Conservation (phyloP, 768 basidiomycete species). For the Phaffia australis region DNA sequence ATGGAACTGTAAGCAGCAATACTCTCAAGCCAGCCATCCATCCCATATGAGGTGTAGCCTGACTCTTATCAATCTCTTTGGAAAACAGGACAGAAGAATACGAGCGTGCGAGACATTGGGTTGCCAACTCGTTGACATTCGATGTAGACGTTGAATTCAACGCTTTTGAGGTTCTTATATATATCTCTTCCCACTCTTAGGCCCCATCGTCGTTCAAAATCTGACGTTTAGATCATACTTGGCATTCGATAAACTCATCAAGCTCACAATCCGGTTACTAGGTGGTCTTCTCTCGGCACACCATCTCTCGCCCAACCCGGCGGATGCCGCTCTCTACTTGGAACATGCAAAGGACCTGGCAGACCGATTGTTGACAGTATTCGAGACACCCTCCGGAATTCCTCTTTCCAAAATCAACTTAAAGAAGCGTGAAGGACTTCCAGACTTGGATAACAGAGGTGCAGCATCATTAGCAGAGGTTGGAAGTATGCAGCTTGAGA, state of each 20-base stretch:
- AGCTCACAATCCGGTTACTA: slow-evolving; percentile 81
- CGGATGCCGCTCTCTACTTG: slow-evolving; percentile 56
- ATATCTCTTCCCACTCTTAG: background rate
- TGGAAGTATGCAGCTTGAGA: slow-evolving; percentile 65
- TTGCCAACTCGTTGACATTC: slow-evolving; percentile 56
- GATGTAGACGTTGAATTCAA: slow-evolving; percentile 69
- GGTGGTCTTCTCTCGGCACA: slow-evolving; percentile 83
- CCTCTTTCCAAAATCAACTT: slow-evolving; percentile 75
- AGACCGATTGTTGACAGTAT: slow-evolving; percentile 70
- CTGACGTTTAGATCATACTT: too few species aligned
- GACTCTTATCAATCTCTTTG: too few species aligned
- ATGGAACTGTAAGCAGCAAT: slow-evolving; percentile 52
- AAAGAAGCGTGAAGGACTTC: slow-evolving; percentile 49
- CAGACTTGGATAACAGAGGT: slow-evolving; percentile 51
- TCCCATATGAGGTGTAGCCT: too few species aligned
- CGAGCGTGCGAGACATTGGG: slow-evolving; percentile 63
- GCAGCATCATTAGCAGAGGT: slow-evolving; percentile 70
- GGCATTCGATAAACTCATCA: too few species aligned
- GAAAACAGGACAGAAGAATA: slow-evolving; percentile 50
- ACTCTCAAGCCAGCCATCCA: too few species aligned
- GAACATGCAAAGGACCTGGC: slow-evolving; percentile 70
- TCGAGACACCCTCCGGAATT: slow-evolving; percentile 69
- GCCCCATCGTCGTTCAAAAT: too few species aligned
- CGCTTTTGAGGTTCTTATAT: slow-evolving; percentile 68
- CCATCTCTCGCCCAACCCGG: slow-evolving; percentile 46